Base-by-base conservation (phyloP, 768 basidiomycete species). In the Termitomyces sp. region DNA sequence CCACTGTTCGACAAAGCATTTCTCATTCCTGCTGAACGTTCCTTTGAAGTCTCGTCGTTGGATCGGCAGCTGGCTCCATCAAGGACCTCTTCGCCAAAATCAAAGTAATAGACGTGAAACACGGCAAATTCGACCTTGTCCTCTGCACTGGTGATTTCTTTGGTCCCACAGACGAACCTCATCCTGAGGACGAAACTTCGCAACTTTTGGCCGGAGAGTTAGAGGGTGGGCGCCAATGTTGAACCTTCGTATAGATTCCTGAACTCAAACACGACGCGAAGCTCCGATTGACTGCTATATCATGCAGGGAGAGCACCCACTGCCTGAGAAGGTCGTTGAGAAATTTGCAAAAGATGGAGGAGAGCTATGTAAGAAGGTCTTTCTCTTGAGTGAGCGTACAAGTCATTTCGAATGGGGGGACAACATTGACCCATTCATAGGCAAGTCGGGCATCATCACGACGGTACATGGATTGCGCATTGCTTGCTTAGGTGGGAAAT, bases 241-340 rank as follows among this genome's bases (percentile, higher is more conserved):
- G 34, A 25, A 25, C 25, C 41, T 49, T n/a, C n/a, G 32, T 49
- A 32, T n/a, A 48, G 21, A 32, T 27, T 35, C 6, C 32, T 28
- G 51, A 42, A 60, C 52, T 61, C 39, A 57, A 62, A 41, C 58
- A 32, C 17, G 45, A n/a, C 53, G 54, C 56, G 23, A 61, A 96
- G 92, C 85, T 28, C 91, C 95, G 11, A 73, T 96, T 17, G 89
- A 91, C 65, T 94, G 92, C 63, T 98, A 96, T 73, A 85, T 97
- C 56, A 94, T 94, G 82, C 86, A 94, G 67, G 95, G 95, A 17
- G 82, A 85, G 52, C 73, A 84, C 61, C 83, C 88, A 1, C 70
- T 98, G 14, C 93, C 94, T 5, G 75, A 79, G 44, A 68, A 73
- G 27, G 85, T 97, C 17, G 81, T 91, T 56, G 84, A 87, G 60